Conservation (phyloP, 2,329 filamentous ascomycete species). For the Trichoderma cornu-damae region DNA sequence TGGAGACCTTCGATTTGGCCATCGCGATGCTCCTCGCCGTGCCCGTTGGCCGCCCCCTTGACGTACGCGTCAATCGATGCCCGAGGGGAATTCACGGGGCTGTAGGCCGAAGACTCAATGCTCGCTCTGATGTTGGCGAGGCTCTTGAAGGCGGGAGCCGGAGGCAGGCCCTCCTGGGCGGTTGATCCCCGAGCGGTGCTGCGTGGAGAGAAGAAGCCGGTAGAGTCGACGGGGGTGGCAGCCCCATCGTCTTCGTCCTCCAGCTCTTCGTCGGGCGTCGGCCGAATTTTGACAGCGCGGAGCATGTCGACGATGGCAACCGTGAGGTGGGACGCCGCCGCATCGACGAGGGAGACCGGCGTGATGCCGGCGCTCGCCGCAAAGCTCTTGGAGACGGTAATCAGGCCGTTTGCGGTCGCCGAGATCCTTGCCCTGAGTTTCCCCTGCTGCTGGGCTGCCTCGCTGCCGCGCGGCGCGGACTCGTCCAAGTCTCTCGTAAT, state of each 20-base stretch:
- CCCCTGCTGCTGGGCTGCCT: constrained; percentile 52
- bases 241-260: constrained; percentile 69
- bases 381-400: constrained; percentile 92
- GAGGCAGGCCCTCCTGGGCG: constrained; percentile 41
- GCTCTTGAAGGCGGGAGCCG: constrained; percentile 54
- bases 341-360: constrained; percentile 89
- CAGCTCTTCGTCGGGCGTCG: constrained; percentile 69
- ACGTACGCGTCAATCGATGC: constrained; percentile 47
- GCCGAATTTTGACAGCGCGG: constrained; percentile 74
- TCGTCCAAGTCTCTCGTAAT: constrained; percentile 78
- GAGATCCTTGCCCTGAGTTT: constrained; percentile 79
- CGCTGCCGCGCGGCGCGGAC: constrained; percentile 48
- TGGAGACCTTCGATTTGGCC: constrained; percentile 48
- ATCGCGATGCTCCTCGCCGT: constrained; percentile 36
- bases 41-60: constrained; percentile 39
- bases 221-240: constrained; percentile 60
- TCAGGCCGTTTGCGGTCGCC: constrained; percentile 91
- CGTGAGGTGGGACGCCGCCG: constrained; percentile 84
- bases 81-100: constrained; percentile 64
- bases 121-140: constrained; percentile 54
- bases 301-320: constrained; percentile 81
- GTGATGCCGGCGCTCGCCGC: constrained; percentile 76
- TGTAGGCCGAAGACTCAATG: constrained; percentile 68
- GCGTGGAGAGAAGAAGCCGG: constrained; percentile 61
- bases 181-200: constrained; percentile 36